Percentiles rank a stretch among this genome's conserved stretches.
These are phyloP conservation scores for Fusarium incarnatum DNA, from an alignment of 2,329 filamentous ascomycete species.

Conservation along the genomic window DNA sequence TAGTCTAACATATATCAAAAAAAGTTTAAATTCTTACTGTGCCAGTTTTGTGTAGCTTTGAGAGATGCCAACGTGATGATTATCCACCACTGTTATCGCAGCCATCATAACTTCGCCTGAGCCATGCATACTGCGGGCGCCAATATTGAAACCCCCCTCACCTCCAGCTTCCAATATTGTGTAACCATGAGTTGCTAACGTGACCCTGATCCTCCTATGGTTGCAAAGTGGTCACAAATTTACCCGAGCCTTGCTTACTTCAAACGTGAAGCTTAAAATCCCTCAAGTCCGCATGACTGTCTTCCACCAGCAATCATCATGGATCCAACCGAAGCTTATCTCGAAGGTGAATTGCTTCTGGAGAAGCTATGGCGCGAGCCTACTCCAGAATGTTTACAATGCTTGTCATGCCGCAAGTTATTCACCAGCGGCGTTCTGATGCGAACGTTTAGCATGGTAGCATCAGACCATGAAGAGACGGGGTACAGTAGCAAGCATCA, in stretches of 20 bases:
- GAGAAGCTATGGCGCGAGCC: neutral
- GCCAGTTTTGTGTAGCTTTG: accelerated
- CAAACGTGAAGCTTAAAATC: neutral
- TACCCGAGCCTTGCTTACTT: neutral
- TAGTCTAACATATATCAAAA: neutral
- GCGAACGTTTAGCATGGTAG: neutral
- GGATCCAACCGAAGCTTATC: neutral
- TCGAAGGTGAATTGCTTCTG: neutral
- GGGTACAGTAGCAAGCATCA: neutral
- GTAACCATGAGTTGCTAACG: neutral
- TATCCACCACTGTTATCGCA: neutral
- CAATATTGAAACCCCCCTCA: neutral
- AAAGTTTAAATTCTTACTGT: neutral
- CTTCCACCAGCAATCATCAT: neutral
- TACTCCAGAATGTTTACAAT: neutral
- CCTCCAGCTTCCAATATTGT: neutral
- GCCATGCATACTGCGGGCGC: neutral
- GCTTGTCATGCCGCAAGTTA: neutral
- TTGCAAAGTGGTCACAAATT: neutral
- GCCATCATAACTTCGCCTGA: neutral
- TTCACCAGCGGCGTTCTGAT: neutral
- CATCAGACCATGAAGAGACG: too few species aligned
- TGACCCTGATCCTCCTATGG: neutral
- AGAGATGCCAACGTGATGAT: neutral
- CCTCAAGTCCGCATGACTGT: neutral